Evolutionary conservation across 495 filamentous ascomycete species (phyloP).

Genomic region (Penicillium silybi): DNA sequence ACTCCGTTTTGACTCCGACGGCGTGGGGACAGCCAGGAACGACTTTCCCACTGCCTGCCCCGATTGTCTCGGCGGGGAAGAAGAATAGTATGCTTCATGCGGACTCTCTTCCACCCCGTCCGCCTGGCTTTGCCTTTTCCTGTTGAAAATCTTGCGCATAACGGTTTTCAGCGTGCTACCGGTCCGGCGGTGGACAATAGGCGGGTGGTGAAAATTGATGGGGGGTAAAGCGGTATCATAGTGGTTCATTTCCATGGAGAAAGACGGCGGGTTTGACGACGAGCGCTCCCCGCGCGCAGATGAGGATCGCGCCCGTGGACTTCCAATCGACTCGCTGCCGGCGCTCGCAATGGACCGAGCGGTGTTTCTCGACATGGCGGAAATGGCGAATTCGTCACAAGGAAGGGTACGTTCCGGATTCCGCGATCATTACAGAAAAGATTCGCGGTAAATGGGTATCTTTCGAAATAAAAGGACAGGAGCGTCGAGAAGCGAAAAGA

Average conservation of each 20-base stretch:
- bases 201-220: conserved; percentile 20
- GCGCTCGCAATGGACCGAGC: conserved; percentile 20
- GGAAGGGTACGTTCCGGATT: no score
- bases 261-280: conserved; percentile 16
- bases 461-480: conserved; percentile 2
- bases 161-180: conserved; percentile 45
- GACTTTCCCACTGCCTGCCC: conserved; percentile 10
- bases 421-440: conserved; percentile 19
- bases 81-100: conserved; percentile 13
- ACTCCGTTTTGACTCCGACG: conserved; percentile 24
- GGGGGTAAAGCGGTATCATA: conserved; percentile 26
- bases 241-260: conserved; percentile 17
- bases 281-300: conserved; percentile 16
- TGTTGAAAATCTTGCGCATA: conserved; percentile 47
- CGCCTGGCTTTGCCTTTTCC: conserved; percentile 37
- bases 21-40: conserved; percentile 19
- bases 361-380: conserved; percentile 13
- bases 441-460: conserved; percentile 17
- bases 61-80: neutral
- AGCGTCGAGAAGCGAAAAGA: conserved; percentile 16
- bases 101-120: conserved; percentile 31
- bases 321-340: conserved; percentile 18
- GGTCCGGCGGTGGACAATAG: conserved; percentile 33
- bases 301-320: conserved; percentile 12
- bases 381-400: neutral